phyloP scores from a whole-genome alignment of 2,329 filamentous ascomycete species.

The Aspergillus tamarii region DNA sequence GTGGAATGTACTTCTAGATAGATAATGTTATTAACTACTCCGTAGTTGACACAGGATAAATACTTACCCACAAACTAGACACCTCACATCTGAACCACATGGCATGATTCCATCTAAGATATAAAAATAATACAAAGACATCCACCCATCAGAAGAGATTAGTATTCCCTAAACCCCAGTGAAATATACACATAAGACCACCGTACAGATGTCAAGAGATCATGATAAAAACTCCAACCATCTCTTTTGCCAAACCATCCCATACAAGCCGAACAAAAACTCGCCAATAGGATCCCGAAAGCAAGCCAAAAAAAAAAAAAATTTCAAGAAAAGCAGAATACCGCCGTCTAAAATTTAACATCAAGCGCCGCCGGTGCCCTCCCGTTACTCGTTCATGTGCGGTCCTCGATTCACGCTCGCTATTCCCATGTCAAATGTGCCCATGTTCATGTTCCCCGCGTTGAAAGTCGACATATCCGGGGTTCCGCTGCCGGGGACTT shows the following conservation, averaged over 20 bases:
- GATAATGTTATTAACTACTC: too few species aligned
- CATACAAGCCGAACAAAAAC: not conserved
- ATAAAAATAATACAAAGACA: not conserved
- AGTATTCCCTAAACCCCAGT: not conserved
- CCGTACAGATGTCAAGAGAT: conserved; percentile 5
- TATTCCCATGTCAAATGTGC: conserved; percentile 32
- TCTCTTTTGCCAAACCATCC: conserved; percentile 8
- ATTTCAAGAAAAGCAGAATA: not conserved
- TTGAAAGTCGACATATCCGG: conserved; percentile 28
- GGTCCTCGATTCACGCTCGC: conserved; percentile 23
- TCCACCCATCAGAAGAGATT: not conserved
- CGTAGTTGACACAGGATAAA: too few species aligned
- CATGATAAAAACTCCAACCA: conserved; percentile 7
- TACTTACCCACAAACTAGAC: too few species aligned
- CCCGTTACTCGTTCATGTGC: conserved; percentile 12
- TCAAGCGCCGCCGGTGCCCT: not conserved
- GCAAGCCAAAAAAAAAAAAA: not conserved
- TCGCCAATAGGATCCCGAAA: not conserved
- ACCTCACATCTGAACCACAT: not conserved
- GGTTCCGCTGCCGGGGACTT: conserved; percentile 13
- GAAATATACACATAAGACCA: conserved; percentile 2
- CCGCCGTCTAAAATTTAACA: conserved; percentile 9
- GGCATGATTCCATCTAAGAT: not conserved
- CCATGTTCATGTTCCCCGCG: conserved; percentile 27
- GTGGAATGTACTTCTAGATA: too few species aligned